Conservation (phyloP, 2,329 filamentous ascomycete species). For the Botrytis medusae region DNA sequence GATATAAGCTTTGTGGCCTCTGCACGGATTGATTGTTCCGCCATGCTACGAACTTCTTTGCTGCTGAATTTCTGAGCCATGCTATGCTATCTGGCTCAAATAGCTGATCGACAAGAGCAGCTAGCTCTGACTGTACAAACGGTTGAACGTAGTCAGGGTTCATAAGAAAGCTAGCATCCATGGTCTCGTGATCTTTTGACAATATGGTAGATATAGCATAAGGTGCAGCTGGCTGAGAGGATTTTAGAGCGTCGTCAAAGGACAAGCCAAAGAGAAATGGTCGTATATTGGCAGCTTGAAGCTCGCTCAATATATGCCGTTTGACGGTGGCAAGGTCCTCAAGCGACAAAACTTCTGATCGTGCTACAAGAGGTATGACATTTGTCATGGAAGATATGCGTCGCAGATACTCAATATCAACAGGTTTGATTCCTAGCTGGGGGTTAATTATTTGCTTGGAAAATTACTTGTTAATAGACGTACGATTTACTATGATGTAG, state of each 20-base stretch:
- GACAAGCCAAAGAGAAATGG: slow-evolving; percentile 62
- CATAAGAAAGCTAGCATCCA: slow-evolving; percentile 95
- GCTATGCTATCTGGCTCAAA: slow-evolving; percentile 77
- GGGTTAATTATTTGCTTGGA: slow-evolving; percentile 29
- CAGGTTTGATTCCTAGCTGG: slow-evolving; percentile 52
- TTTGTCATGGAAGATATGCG: slow-evolving; percentile 74
- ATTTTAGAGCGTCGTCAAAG: slow-evolving; percentile 26
- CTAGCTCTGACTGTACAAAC: slow-evolving; percentile 72
- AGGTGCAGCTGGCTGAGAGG: slow-evolving; percentile 46
- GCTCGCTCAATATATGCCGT: slow-evolving; percentile 54
- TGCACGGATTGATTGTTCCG: slow-evolving; percentile 46
- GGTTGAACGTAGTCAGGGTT: slow-evolving; percentile 85
- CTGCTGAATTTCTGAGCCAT: slow-evolving; percentile 79
- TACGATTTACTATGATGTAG: slow-evolving; percentile 76
- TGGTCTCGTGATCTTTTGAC: slow-evolving; percentile 71
- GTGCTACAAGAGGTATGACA: slow-evolving; percentile 78
- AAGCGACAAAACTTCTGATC: slow-evolving; percentile 66
- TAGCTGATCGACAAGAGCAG: slow-evolving; percentile 65
- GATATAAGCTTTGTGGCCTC: slow-evolving; percentile 41
- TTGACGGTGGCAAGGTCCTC: slow-evolving; percentile 61
- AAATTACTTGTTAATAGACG: slow-evolving; percentile 32
- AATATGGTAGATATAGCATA: slow-evolving; percentile 77
- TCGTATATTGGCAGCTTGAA: slow-evolving; percentile 58
- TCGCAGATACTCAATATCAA: slow-evolving; percentile 71
- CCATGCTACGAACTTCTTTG: slow-evolving; percentile 78